Evolutionary conservation across 371 early-diverging fungal genomes (phyloP), one percentile per base, ranked within the genome.

Genomic region (Rhizopus stolonifer): DNA sequence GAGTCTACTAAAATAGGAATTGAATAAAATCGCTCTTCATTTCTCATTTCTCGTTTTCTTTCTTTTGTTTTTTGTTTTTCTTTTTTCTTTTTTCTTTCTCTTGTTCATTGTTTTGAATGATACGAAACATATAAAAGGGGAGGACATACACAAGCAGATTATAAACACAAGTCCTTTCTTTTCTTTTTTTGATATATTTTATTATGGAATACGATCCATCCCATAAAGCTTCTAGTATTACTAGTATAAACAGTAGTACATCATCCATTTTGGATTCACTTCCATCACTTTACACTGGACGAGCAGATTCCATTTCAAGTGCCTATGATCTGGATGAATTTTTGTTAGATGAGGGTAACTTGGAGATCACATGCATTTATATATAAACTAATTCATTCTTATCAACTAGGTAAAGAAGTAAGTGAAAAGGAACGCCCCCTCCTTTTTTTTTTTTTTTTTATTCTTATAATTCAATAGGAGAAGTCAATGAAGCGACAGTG

Each of bases 151-250:
- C 44, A 24, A 23, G 24, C 43, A 29, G 0, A 29, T 11, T 9
- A 9, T 29, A 29, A 29, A 29, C 2, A 6, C 6, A 6, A 29
- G 18, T 29, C 22, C 53, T 25, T 18, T 32, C 24, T 29, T 56
- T 34, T 49, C 44, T 55, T 40, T 54, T 19, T 44, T 56, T 50
- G 39, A 29, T 54, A 24, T 53, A 44, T 24, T 19, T 52, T 14
- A 38, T 54, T 21, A 56, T 65, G 68, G 68, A 71, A 46, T 57
- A 56, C 46, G 56, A 63, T 34, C 59, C 59, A 38, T 32, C 50
- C 13, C 59, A 64, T 33, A 67, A 67, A 53, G 44, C 68, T 9
- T 60, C 68, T 5, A 68, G 68, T 31, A 46, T 68, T 23, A 47
- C 58, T 22, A 65, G 66, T 51, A 60, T 42, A n/a, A n/a, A 26